phyloP scores from a whole-genome alignment of 139 green algal species.

The Volvox reticuliferus region DNA sequence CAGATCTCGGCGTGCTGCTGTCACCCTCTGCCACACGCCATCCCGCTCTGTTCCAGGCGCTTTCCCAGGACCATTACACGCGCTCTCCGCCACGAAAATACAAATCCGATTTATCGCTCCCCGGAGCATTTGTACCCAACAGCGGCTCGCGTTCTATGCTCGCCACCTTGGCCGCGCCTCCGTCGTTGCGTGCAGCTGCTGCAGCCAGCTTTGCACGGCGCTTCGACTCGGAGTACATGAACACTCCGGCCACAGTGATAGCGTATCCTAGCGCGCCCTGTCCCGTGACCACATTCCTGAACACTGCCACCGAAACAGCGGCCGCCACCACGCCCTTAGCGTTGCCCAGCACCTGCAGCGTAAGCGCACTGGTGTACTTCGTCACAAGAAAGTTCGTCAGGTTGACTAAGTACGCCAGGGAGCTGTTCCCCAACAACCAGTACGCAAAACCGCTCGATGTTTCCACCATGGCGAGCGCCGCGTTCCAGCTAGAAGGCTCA shows the following conservation, averaged over 20 bases:
- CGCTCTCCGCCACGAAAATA: constrained; percentile 16
- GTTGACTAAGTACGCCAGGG: constrained; percentile 96
- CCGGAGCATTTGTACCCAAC: background rate
- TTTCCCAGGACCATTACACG: background rate
- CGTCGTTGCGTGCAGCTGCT: background rate
- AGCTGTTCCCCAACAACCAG: constrained; percentile 86
- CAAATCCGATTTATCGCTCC: background rate
- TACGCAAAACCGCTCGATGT: constrained; percentile 68
- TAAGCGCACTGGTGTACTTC: constrained; percentile 94
- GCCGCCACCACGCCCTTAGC: constrained; percentile 95
- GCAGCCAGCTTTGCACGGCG: background rate
- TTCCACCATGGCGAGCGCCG: background rate
- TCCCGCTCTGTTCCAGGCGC: too few species aligned
- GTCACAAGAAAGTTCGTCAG: constrained; percentile 98
- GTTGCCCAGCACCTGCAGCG: constrained; percentile 95
- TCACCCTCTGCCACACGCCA: background rate
- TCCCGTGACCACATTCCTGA: constrained; percentile 85
- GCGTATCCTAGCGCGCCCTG: constrained; percentile 47
- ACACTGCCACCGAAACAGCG: constrained; percentile 86
- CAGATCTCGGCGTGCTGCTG: background rate
- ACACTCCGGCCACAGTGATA: constrained; percentile 56
- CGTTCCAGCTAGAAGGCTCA: constrained; percentile 69
- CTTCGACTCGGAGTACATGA: constrained; percentile 45
- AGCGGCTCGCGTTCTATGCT: constrained; percentile 5
- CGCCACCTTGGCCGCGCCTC: background rate